Percentiles rank a stretch among this genome's conserved stretches.
These are phyloP conservation scores for Oenanthe sinensis DNA, from an alignment of 129 eudicot genomes.

Conservation along the genomic window DNA sequence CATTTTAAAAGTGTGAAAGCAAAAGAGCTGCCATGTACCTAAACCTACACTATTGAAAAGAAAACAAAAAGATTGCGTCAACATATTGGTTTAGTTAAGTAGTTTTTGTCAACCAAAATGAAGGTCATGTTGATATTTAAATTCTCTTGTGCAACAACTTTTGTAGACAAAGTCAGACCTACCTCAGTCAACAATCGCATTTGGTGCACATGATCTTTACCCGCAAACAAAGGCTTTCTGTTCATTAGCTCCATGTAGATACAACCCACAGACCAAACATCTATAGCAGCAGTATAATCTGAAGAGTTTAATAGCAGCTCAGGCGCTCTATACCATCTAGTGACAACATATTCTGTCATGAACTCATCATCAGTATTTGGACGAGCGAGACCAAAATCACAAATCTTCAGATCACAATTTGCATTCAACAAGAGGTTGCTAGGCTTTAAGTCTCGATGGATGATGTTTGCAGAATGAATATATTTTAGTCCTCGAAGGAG, in stretches of 20 bases:
- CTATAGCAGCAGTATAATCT: slow-evolving; percentile 74
- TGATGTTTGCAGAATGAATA: slow-evolving; percentile 82
- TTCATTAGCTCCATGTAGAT: slow-evolving; percentile 85
- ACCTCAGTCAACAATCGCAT: slow-evolving; percentile 84
- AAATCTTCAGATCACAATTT: slow-evolving; percentile 80
- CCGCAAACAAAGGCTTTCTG: slow-evolving; percentile 71
- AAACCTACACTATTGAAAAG: background rate
- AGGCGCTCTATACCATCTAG: slow-evolving; percentile 91
- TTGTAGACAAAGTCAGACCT: background rate
- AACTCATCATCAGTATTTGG: slow-evolving; percentile 59
- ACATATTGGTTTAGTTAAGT: background rate
- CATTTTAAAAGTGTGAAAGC: background rate
- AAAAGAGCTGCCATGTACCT: background rate
- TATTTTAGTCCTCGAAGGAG: slow-evolving; percentile 77
- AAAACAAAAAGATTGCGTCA: background rate
- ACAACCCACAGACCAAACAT: slow-evolving; percentile 96
- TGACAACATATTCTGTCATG: slow-evolving; percentile 94
- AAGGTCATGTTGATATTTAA: background rate
- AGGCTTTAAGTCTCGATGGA: slow-evolving; percentile 82
- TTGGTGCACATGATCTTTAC: slow-evolving; percentile 82
- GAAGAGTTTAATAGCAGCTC: slow-evolving; percentile 75
- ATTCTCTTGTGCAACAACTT: background rate
- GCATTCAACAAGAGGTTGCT: slow-evolving; percentile 77
- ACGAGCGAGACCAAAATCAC: slow-evolving; percentile 96
- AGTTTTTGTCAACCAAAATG: background rate